Percentiles rank a stretch among this genome's conserved stretches.
These are phyloP conservation scores for Brassica incana DNA, from an alignment of 345 rosid genomes.

Conservation along the genomic window DNA sequence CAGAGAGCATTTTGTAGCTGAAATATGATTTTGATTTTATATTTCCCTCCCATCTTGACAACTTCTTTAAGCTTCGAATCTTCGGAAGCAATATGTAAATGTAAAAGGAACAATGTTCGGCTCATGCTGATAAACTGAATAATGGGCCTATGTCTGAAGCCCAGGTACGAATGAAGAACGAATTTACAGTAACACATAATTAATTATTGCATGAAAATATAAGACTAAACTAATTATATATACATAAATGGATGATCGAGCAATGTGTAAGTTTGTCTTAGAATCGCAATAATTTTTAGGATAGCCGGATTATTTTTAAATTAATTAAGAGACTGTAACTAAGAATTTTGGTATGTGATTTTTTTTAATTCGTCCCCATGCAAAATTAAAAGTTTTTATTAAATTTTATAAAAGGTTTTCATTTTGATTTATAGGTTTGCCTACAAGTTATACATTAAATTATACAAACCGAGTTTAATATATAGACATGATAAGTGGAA, in stretches of 20 bases:
- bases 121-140: neutral
- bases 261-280: neutral
- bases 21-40: conserved; percentile 25
- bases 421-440: neutral
- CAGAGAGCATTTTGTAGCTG: conserved; percentile 15
- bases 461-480: neutral
- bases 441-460: neutral
- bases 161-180: neutral
- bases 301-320: neutral
- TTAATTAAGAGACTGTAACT: neutral
- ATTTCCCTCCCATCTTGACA: conserved; percentile 28
- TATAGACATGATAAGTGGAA: neutral
- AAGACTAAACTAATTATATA: neutral
- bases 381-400: neutral
- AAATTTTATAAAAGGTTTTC: neutral
- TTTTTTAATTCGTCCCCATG: neutral
- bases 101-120: neutral
- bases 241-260: neutral
- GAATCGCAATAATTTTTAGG: neutral
- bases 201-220: too few species aligned
- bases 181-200: neutral
- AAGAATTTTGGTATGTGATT: neutral
- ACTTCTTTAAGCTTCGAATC: neutral
- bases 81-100: neutral
- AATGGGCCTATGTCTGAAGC: neutral